Base-by-base conservation (phyloP, 345 rosid genomes). In the Mallotus nudiflorus region DNA sequence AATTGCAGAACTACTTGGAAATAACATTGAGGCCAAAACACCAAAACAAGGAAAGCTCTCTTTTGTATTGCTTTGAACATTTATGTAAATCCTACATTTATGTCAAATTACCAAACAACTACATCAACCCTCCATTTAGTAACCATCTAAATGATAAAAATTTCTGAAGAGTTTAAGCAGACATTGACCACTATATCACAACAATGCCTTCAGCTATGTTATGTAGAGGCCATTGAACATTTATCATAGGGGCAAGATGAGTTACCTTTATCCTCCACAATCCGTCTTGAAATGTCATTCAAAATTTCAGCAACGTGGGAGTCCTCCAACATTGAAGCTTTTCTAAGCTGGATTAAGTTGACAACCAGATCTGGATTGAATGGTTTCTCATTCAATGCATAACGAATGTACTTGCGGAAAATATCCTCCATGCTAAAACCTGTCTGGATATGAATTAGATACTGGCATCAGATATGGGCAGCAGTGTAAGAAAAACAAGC, bases 381-480 rank as follows among this genome's bases (percentile, higher is more conserved):
- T 18, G 96, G 96, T 65, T 87, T 95, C 86, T 95, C 99, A 73
- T 95, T 92, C 91, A 95, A 70, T 0, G 88, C 88, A 73, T 90
- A 92, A 1, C 94, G 86, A 71, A 90, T 85, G 79, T 92, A 95
- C 80, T 95, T 95, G 75, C 98, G 87, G 73, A 92, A 75, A 61
- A 95, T 80, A 69, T 90, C 99, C 85, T 86, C 96, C 90, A 82
- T 82, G 83, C 82, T 84, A 77, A 90, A 92, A 80, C 86, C 99
- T 88, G 98, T 95, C 99, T 92, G 98, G 78, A 85, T 73, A 70
- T 24, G 42, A 73, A 82, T 72, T 55, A 83, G 66, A 67, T 71
- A 35, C 60, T 60, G 45, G 67, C 77, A 73, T 83, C 84, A 85
- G 82, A 71, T n/a, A n/a, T n/a, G n/a, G n/a, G n/a, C n/a, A n/a